A percentile compares a stretch with the other conserved stretches of the same genome.
Conservation (phyloP, 495 filamentous ascomycete species). For the Lindgomyces ingoldianus region DNA sequence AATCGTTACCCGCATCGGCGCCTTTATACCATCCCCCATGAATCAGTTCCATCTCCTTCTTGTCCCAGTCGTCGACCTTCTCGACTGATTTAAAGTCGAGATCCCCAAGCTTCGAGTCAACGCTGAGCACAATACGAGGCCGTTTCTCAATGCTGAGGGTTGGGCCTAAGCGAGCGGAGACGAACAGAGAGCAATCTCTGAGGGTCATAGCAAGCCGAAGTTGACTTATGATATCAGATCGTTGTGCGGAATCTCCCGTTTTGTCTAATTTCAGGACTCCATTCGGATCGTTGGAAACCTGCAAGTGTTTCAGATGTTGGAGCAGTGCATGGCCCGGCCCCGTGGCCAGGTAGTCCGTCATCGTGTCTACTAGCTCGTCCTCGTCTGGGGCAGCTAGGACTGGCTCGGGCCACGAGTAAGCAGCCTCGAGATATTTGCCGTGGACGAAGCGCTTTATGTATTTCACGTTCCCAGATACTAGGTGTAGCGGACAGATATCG, state of each 20-base stretch:
- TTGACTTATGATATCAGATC: not conserved
- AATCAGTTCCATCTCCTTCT: slow-evolving; percentile 45
- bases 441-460: slow-evolving; percentile 38
- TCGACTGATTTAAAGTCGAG: slow-evolving; percentile 80
- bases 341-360: slow-evolving; percentile 14
- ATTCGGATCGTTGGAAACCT: slow-evolving; percentile 52
- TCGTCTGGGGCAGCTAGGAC: not conserved
- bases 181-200: slow-evolving; percentile 81
- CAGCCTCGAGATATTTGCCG: not conserved
- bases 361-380: not conserved
- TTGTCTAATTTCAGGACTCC: slow-evolving; percentile 48
- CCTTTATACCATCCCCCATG: slow-evolving; percentile 22
- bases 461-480: slow-evolving; percentile 49
- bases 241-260: too few species aligned
- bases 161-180: slow-evolving; percentile 55
- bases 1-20: not conserved
- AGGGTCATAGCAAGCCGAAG: slow-evolving; percentile 74
- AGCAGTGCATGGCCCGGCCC: slow-evolving; percentile 32
- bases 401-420: not conserved
- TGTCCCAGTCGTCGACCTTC: slow-evolving; percentile 74
- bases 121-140: slow-evolving; percentile 12
- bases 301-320: slow-evolving; percentile 52
- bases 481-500: slow-evolving; percentile 58
- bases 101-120: slow-evolving; percentile 81
- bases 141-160: slow-evolving; percentile 27